Evolutionary conservation across 2,329 filamentous ascomycete species (phyloP), one percentile per base, ranked within the genome.

Genomic region (Chaetomium globosum): DNA sequence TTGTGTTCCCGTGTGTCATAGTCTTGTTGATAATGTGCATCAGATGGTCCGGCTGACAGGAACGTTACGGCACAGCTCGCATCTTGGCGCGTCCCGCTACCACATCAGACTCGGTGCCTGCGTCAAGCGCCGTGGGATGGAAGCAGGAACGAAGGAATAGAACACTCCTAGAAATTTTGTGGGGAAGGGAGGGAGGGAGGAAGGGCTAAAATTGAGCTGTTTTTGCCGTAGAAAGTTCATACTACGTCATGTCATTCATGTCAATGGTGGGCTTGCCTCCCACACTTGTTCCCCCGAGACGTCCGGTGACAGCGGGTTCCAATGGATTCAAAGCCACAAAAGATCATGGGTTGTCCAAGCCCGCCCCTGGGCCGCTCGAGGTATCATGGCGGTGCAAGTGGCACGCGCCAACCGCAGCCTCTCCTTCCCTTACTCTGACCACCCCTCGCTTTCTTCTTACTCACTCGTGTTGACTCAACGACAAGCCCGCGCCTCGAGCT

Each of bases 31-130:
- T 52, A 53, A 53, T 55, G 46, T 33, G 33, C 61, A 56, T 60
- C 64, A 60, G 56, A 68, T 51, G 63, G 61, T 51, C 67, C 65
- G 67, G 65, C 65, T 69, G 67, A 68, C 67, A 64, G 21, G 64
- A 56, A 59, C 56, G 63, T 12, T 64, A 58, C 63, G 63, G 63
- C 67, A 58, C 63, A 48, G 63, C 23, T 57, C 52, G 16, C 36
- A 21, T 36, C 66, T 68, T 64, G 66, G 66, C 61, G 55, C 58
- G 57, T 46, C 55, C 60, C 54, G 30, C 60, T 57, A 30, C 39
- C n/a, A 23, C 28, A 4, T 48, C 6, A 31, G 7, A 23, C 30
- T 55, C 23, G 33, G 59, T 65, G 59, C 59, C 64, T 59, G 60
- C 60, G 28, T 63, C 39, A 30, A 31, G 2, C 46, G n/a, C 19